Conservation (phyloP, 371 early-diverging fungal genomes). For the Mucor circinelloides region DNA sequence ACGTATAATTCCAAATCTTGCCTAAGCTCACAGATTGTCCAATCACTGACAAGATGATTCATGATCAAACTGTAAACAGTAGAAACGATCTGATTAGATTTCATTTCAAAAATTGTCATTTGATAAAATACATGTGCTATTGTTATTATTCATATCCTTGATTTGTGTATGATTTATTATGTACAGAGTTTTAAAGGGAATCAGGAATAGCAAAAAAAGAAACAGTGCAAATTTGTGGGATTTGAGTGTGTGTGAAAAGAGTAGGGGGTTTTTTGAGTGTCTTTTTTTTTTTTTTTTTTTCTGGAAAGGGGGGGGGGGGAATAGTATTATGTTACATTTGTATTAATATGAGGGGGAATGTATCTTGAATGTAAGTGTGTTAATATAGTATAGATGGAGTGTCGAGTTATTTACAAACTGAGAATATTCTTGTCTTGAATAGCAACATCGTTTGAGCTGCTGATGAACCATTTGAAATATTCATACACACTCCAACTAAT, state of each 20-base stretch:
- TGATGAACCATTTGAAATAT: constrained; percentile 77
- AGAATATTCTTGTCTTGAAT: background rate
- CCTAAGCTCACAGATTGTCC: background rate
- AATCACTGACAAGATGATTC: background rate
- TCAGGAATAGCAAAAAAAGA: background rate
- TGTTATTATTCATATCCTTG: background rate
- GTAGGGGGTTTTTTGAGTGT: background rate
- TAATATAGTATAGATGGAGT: background rate
- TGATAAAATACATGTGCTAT: background rate
- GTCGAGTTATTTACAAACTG: constrained; percentile 9
- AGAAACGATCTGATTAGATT: background rate
- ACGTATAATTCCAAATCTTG: background rate
- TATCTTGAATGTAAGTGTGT: background rate
- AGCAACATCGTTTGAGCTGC: constrained; percentile 2
- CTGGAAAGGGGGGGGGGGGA: background rate
- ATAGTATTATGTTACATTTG: background rate
- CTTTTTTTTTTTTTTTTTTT: background rate
- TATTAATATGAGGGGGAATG: background rate
- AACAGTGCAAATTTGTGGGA: background rate
- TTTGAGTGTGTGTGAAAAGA: background rate
- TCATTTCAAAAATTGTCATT: background rate
- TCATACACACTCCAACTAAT: constrained; percentile 92
- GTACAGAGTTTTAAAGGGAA: background rate
- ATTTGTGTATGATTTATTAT: background rate
- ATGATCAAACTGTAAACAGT: background rate